Conservation (phyloP, 139 green algal species). For the Volvox reticuliferus region DNA sequence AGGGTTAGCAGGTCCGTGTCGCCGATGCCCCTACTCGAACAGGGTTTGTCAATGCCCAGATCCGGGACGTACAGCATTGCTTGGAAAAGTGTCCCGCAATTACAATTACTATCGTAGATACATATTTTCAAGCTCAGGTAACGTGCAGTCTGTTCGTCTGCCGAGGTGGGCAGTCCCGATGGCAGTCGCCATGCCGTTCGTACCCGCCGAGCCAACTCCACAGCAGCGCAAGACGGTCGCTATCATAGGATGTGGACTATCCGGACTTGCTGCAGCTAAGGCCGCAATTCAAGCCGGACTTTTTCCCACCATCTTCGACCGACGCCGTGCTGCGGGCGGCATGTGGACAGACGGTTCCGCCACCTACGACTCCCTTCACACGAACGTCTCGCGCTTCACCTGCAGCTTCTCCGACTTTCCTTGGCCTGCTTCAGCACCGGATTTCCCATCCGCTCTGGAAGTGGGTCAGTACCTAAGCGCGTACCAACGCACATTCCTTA, state of each 20-base stretch:
- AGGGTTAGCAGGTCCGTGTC: too few species aligned
- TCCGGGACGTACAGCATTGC: too few species aligned
- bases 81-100: too few species aligned
- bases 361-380: conserved; percentile 10
- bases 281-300: not conserved
- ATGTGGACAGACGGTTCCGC: not conserved
- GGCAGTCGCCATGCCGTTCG: too few species aligned
- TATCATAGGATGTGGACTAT: not conserved
- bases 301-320: conserved; percentile 4
- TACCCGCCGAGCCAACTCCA: not conserved
- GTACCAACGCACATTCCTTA: not conserved
- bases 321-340: not conserved
- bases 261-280: conserved; percentile 4
- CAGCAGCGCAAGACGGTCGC: not conserved
- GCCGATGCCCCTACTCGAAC: too few species aligned
- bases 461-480: conserved; percentile 1
- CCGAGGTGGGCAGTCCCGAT: too few species aligned
- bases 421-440: not conserved
- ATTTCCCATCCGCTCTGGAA: not conserved
- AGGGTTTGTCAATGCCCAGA: too few species aligned
- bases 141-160: too few species aligned
- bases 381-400: not conserved
- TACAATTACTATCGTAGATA: too few species aligned
- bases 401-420: conserved; percentile 40
- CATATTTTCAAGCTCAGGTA: too few species aligned